A percentile compares a stretch with the other conserved stretches of the same genome.
Evolutionary conservation across 2,329 filamentous ascomycete species (phyloP).

Genomic region (Trichoderma koningiopsis): DNA sequence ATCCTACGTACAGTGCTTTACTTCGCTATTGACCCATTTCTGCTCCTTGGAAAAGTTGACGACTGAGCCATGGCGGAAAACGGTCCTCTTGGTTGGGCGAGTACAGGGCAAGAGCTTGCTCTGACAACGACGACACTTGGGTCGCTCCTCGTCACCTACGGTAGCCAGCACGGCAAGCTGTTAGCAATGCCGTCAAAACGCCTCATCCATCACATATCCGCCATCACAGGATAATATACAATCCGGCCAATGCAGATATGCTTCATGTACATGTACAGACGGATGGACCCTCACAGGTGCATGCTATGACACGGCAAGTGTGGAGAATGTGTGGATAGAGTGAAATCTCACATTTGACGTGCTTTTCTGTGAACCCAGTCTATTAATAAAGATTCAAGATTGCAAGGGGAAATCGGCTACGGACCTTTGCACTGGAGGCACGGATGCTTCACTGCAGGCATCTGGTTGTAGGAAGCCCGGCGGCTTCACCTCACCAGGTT

Average conservation of each 20-base stretch:
- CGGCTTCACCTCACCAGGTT: background rate
- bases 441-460: conserved; percentile 40
- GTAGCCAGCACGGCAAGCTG: background rate
- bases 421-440: conserved; percentile 43
- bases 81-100: conserved; percentile 39
- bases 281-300: background rate
- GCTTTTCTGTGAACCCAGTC: conserved; percentile 34
- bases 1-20: conserved; percentile 39
- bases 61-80: conserved; percentile 42
- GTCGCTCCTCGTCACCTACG: conserved; percentile 43
- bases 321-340: background rate
- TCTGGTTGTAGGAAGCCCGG: conserved; percentile 23
- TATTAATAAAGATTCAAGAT: background rate
- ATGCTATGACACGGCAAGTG: background rate
- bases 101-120: conserved; percentile 39
- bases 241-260: background rate
- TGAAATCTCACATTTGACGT: conserved; percentile 39
- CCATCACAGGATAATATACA: background rate
- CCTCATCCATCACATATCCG: background rate
- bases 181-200: conserved; percentile 1
- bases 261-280: background rate
- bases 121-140: conserved; percentile 41
- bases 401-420: conserved; percentile 2
- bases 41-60: conserved; percentile 40
- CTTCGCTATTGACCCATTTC: conserved; percentile 42